phyloP scores from a whole-genome alignment of 371 early-diverging fungal species.

The Mucor velutinosus region DNA sequence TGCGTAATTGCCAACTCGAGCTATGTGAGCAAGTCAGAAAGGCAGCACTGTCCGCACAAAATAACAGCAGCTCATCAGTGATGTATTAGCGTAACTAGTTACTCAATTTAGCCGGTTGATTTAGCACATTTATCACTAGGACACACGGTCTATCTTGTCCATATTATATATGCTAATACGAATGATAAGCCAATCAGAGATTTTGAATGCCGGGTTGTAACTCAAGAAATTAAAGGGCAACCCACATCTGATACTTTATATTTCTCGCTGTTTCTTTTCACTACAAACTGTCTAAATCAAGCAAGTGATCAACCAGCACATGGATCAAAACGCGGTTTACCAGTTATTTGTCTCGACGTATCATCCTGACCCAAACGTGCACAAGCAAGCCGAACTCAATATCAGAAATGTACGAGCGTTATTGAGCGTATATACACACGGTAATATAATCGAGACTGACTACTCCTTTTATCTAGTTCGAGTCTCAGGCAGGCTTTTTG shows the following conservation, averaged over 20 bases:
- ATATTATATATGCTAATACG: not conserved
- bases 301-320: conserved; percentile 12
- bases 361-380: conserved; percentile 78
- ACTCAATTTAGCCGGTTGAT: not conserved
- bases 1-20: no score
- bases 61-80: not conserved
- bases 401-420: conserved; percentile 39
- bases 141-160: not conserved
- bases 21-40: no score
- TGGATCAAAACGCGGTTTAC: conserved; percentile 59
- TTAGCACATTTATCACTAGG: not conserved
- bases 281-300: not conserved
- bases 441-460: no score
- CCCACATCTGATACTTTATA: not conserved
- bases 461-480: conserved; percentile 44
- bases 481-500: conserved; percentile 63
- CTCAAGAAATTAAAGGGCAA: not conserved
- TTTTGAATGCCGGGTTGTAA: not conserved
- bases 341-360: conserved; percentile 78
- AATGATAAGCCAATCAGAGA: not conserved
- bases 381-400: conserved; percentile 70
- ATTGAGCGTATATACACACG: not conserved
- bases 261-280: not conserved
- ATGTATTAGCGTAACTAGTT: not conserved
- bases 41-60: not conserved